Base-by-base conservation (phyloP, 108 stramenopile genomes). In the Pseudonitzschia delicatissima region DNA sequence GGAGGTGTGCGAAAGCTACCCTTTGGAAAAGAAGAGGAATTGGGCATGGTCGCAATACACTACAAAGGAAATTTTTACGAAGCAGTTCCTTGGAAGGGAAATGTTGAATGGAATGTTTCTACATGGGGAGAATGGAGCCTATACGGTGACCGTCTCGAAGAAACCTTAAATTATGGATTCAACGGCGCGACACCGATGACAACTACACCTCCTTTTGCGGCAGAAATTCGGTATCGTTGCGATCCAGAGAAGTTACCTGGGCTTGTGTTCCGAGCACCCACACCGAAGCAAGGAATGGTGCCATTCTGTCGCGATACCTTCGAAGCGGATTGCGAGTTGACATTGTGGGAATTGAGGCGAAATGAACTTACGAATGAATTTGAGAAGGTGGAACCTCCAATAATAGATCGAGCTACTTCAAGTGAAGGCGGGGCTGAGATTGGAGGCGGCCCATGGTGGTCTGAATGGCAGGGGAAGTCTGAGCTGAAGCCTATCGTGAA, bases 81-180 rank as follows among this genome's bases (percentile, higher is more conserved):
- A 81, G 86, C 84, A 13, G 85, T 86, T 11, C 93, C 93, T 26
- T 95, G 93, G 93, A 84, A 84, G 15, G 90, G 88, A 9, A 75
- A 68, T 9, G 89, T 94, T 86, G 78, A 82, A 34, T 95, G 93
- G 93, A 69, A 90, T 39, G 87, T 95, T 0, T 57, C 65, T 13
- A 73, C 88, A 0, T 94, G 90, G 82, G 86, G 84, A 15, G 70
- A 69, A 13, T 91, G 90, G 90, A 77, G 78, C 29, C 66, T 93
- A 36, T 60, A 64, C 33, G 92, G 88, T 3, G 67, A 76, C 44
- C 82, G 83, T 45, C 80, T 73, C 18, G 39, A 39, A 20, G 23
- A 51, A 51, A 27, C 62, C 32, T 33, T 25, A 21, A 33, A 32
- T 17, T 65, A 82, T 48, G 66, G 44, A 23, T 62, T 0, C 15